Evolutionary conservation across 176 grass and related monocot species (phyloP).

Genomic region (Oryza meridionalis): DNA sequence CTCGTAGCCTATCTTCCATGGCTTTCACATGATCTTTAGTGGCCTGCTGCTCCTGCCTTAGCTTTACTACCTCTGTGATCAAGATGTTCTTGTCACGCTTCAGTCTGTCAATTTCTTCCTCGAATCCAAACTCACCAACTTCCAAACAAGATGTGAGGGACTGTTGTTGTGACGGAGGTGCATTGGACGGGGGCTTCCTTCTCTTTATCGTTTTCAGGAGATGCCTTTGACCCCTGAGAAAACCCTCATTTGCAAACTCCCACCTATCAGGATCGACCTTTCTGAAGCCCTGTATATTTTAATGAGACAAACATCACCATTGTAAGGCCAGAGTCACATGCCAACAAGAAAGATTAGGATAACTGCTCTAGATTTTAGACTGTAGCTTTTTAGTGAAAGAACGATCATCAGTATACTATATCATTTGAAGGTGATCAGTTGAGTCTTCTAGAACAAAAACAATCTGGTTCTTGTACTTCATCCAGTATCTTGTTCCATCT

Average conservation of each 20-base stretch:
- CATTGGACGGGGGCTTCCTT: conserved; percentile 60
- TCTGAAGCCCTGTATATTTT: conserved; percentile 76
- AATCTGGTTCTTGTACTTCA: conserved; percentile 62
- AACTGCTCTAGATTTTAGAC: conserved; percentile 1
- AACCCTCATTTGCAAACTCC: conserved; percentile 96
- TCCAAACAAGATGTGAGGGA: conserved; percentile 54
- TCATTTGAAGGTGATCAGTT: conserved; percentile 55
- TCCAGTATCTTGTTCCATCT: conserved; percentile 66
- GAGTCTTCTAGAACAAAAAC: conserved; percentile 75
- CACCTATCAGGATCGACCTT: conserved; percentile 93
- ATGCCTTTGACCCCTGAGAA: conserved; percentile 78
- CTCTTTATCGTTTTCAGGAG: conserved; percentile 84
- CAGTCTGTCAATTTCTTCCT: conserved; percentile 77
- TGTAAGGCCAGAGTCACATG: conserved; percentile 17
- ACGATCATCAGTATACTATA: conserved; percentile 52
- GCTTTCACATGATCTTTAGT: conserved; percentile 67
- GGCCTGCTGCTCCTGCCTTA: conserved; percentile 76
- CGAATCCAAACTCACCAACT: conserved; percentile 78
- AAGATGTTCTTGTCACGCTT: conserved; percentile 79
- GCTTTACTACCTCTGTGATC: conserved; percentile 78
- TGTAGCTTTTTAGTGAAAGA: conserved; percentile 21
- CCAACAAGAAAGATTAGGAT: not conserved
- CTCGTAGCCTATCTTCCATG: conserved; percentile 68
- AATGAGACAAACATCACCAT: conserved; percentile 28
- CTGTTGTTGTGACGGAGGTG: conserved; percentile 37